Evolutionary conservation across 345 rosid genomes (phyloP).

Genomic region (Eucalyptus guilfoylei): DNA sequence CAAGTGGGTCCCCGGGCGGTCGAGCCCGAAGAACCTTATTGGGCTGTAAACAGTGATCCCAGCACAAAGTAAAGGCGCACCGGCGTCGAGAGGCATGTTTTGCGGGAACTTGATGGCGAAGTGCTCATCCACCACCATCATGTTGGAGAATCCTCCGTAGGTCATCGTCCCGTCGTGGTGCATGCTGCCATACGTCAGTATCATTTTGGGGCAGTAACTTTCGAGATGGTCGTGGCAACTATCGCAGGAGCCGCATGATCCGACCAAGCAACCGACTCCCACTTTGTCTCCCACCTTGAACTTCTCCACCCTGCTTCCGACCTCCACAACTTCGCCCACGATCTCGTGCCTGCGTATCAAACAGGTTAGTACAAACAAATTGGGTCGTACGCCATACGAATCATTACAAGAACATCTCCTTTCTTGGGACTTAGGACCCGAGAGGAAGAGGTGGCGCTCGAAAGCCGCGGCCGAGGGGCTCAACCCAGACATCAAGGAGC

Average conservation of each 20-base stretch:
- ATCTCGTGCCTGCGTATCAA: slow-evolving; percentile 40
- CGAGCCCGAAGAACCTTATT: slow-evolving; percentile 36
- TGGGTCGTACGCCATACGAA: background rate
- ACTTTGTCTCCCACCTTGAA: slow-evolving; percentile 32
- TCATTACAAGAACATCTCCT: background rate
- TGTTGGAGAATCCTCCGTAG: slow-evolving; percentile 56
- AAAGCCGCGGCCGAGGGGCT: background rate
- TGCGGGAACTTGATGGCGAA: slow-evolving; percentile 34
- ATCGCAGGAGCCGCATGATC: slow-evolving; percentile 40
- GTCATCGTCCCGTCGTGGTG: slow-evolving; percentile 24
- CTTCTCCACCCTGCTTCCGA: slow-evolving; percentile 34
- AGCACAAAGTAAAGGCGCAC: slow-evolving; percentile 62
- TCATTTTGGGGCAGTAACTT: slow-evolving; percentile 35
- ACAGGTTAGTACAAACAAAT: no score
- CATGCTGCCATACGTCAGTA: slow-evolving; percentile 5
- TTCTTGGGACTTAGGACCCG: background rate
- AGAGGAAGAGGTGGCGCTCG: background rate
- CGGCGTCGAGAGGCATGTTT: slow-evolving; percentile 31
- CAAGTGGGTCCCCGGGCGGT: slow-evolving; percentile 27
- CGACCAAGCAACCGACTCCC: slow-evolving; percentile 42
- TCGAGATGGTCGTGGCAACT: slow-evolving; percentile 29
- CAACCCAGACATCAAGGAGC: background rate
- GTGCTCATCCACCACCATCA: slow-evolving; percentile 35
- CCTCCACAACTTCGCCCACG: slow-evolving; percentile 47
- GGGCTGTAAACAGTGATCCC: slow-evolving; percentile 72